Evolutionary conservation across 108 stramenopile species (phyloP), one percentile per base, ranked within the genome.

Genomic region (Mediolabrus comicus): DNA sequence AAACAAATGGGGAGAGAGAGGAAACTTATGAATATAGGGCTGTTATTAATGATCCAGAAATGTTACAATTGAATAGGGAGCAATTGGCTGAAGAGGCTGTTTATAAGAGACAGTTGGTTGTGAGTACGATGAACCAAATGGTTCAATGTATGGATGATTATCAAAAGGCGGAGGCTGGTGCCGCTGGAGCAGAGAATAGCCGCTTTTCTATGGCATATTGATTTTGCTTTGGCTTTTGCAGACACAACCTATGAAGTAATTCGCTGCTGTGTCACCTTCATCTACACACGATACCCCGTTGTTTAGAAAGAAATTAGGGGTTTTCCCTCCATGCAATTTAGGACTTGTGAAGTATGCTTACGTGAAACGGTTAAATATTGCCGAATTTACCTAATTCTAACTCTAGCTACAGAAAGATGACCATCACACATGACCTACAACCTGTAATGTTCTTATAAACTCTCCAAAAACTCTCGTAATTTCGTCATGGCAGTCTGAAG

Each of bases 401-500:
- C 46, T 7, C 46, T 43, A 49, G 14, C 46, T 49, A 9, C 22
- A 49, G 22, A 14, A 22, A n/a, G n/a, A n/a, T n/a, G n/a, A n/a
- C n/a, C n/a, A n/a, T n/a, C n/a, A n/a, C n/a, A n/a, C n/a, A 49
- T 49, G 5, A 49, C 46, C 46, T 24, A 24, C 46, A n/a, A n/a
- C n/a, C n/a, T n/a, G n/a, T 49, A 22, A 53, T 8, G 26, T 19
- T 29, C 29, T 59, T 28, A 53, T 53, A 72, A 56, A 22, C 36
- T 52, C 56, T 66, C 74, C 64, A 89, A 53, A 71, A 92, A 95
- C 26, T 84, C 85, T 34, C 63, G 39, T 30, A 95, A 53, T 65
- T 91, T 91, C 1, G 57, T 59, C 85, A 97, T 91, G 30, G 97
- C 94, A 8, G 79, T 67, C 59, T 79, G 65, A 54, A 98, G 79